Conservation (phyloP, 768 basidiomycete species). For the Rhizopogon vesiculosus region DNA sequence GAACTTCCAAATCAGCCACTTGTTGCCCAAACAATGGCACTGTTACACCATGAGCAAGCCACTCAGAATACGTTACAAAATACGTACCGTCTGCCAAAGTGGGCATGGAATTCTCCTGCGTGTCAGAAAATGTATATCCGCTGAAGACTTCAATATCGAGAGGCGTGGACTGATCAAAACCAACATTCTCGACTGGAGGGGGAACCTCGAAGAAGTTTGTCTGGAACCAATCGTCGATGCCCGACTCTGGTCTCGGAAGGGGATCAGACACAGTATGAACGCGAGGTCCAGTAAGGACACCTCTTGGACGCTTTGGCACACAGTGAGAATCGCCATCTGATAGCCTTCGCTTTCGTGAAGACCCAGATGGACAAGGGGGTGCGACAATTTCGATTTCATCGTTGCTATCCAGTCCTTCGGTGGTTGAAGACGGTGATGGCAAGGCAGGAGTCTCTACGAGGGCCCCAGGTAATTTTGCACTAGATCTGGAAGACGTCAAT, state of each 20-base stretch:
- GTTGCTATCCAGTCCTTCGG: background rate
- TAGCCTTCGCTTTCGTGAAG: constrained; percentile 30
- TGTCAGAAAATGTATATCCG: constrained; percentile 15
- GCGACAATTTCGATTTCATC: background rate
- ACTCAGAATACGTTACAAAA: too few species aligned
- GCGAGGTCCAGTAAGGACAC: constrained; percentile 11
- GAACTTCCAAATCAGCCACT: background rate
- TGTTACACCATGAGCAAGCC: background rate
- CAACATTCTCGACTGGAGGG: constrained; percentile 13
- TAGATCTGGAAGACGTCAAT: background rate
- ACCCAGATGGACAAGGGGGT: background rate
- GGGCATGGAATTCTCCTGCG: background rate
- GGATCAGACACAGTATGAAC: constrained; percentile 27
- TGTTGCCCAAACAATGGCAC: background rate
- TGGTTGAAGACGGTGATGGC: constrained; percentile 1
- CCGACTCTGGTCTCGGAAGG: constrained; percentile 14
- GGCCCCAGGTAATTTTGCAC: background rate
- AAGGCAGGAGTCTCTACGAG: background rate
- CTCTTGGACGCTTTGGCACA: constrained; percentile 25
- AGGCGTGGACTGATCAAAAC: constrained; percentile 19
- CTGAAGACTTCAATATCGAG: constrained; percentile 31
- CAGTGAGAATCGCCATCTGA: constrained; percentile 24
- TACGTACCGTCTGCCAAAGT: constrained; percentile 1
- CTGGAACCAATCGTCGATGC: constrained; percentile 34
- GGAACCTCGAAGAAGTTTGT: constrained; percentile 26